Evolutionary conservation across 139 green algal genomes (phyloP), one percentile per base, ranked within the genome.

Genomic region (Chlamydomonas sphaeroides): DNA sequence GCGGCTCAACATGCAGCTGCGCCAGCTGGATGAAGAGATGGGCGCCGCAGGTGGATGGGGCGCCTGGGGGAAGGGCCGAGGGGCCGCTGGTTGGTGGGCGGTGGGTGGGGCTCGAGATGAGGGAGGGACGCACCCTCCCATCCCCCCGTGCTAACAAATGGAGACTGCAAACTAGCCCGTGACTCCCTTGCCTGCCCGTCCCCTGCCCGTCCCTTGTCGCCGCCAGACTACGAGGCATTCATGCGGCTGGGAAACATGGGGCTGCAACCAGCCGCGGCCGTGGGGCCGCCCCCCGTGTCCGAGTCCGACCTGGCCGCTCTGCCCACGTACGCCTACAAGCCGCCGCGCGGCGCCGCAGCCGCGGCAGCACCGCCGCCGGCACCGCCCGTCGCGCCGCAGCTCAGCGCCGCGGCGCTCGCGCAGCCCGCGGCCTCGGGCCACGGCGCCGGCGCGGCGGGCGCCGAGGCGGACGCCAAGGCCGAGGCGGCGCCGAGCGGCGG

Each of bases 1-100:
- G 42, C 75, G 30, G 8, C 26, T 82, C 1, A 51, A 82, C 42
- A 14, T 51, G 39, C 75, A 39, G 42, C 75, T 82, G 3, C n/a
- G 75, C 1, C 42, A 72, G 10, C 42, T 82, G 18, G 75, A 82
- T 18, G 75, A 82, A 42, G 75, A 82, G 41, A 14, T 71, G 18
- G 33, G 33, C 35, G 5, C 5, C 14, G 23, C 63, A 66, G 59
- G 59, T 66, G 53, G 53, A 30, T 10, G 5, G 59, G n/a, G 59
- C 59, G 59, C 26, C 11, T 66, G n/a, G 5, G 59, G 30, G 30
- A 17, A 62, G 53, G 53, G n/a, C n/a, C n/a, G n/a, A n/a, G n/a
- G n/a, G n/a, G n/a, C n/a, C n/a, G n/a, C n/a, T n/a, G n/a, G n/a
- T n/a, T n/a, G n/a, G n/a, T n/a, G n/a, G n/a, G n/a, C n/a, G n/a